Evolutionary conservation across 768 basidiomycete species (phyloP), one percentile per base, ranked within the genome.

Genomic region (Tricholoma sp.): DNA sequence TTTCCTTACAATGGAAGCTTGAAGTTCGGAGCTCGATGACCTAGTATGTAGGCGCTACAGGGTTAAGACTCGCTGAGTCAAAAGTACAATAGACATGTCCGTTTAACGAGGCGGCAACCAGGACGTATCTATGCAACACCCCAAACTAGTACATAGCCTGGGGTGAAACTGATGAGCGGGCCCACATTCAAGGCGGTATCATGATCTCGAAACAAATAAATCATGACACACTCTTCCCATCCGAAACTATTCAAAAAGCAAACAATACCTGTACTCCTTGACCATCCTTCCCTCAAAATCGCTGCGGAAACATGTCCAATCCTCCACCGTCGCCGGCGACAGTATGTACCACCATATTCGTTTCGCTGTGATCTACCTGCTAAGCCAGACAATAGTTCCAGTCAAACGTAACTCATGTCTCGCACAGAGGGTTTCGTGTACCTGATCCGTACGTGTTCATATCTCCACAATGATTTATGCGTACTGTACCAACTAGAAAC

Each of bases 401-500:
- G 71, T 63, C 68, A 55, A 55, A 56, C 24, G 72, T 71, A 8
- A 68, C 69, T 5, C 63, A 64, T 4, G 65, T 71, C 31, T 57
- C 67, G 18, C 73, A 74, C 54, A 67, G 57, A 53, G 74, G 73
- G 16, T 75, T 72, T 60, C 67, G 61, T 37, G 72, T 70, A 12
- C 73, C 75, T 54, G 74, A 77, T 59, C 75, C 76, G 75, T 76
- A 59, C 63, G 73, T 68, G 29, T 9, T n/a, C 37, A 34, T 35
- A n/a, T 19, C 34, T 1, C n/a, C 14, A 8, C 53, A 11, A 5
- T n/a, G 8, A 6, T 32, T 52, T 16, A 21, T 31, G 27, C 12
- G 27, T 39, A 4, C 14, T 24, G 10, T 54, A 21, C 49, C 45
- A 32, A 24, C 14, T 45, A 29, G 27, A 29, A n/a, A 32, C 34